Evolutionary conservation across 192 early-diverging fungal genomes (phyloP), one percentile per base, ranked within the genome.

Genomic region (Umbelopsis sp.): DNA sequence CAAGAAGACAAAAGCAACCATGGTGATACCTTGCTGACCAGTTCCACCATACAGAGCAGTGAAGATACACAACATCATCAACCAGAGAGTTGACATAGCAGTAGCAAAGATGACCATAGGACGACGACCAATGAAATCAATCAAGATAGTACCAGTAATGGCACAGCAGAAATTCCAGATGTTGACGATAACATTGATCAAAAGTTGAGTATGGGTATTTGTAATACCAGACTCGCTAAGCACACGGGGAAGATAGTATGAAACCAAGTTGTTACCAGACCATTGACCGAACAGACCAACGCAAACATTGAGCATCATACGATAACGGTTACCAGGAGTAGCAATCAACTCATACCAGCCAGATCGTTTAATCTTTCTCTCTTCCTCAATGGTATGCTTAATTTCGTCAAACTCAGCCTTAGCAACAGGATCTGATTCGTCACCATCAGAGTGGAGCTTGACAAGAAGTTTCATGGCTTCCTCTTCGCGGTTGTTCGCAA

Each of bases 331-430:
- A 43, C 66, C 66, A 20, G 86, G 56, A 34, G 56, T 62, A 62
- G 56, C 56, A 34, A 62, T 20, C 7, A 62, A 32, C 26, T 62
- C 56, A 22, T 34, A 17, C 56, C 56, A 62, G 5, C 56, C 29
- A 32, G 56, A 29, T 34, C 81, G 80, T 8, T 84, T 81, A 26
- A 82, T 80, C 12, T 88, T 86, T 24, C 79, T 77, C 68, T 91
- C 91, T 62, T 86, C 73, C 20, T 65, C 71, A 51, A 91, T 81
- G 20, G 82, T 82, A 24, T 89, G 85, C 69, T 87, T 83, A 65
- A 94, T 91, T 26, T 91, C 87, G 17, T 85, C 81, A 41, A 85
- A 85, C 71, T 92, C 92, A 3, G 81, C 80, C 11, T 77, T n/a
- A 17, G 92, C 86, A 31, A 72, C 81, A 7, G 84, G 76, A 20